These are phyloP conservation scores for Geum urbanum DNA, from an alignment of 306 rosid genomes.

Conservation along the genomic window DNA sequence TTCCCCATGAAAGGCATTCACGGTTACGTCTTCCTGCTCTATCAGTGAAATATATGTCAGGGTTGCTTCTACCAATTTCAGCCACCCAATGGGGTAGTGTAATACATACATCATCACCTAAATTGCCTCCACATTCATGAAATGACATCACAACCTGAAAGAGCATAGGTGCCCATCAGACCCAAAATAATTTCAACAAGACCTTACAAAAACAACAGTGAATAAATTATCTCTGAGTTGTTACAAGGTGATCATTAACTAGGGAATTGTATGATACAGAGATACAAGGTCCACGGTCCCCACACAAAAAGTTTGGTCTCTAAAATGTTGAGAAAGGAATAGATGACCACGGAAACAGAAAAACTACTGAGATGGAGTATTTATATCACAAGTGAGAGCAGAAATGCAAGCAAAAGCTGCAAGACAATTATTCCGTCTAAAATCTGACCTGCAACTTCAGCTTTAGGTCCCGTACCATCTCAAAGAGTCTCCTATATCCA, in stretches of 20 bases:
- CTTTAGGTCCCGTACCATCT: slow-evolving; percentile 77
- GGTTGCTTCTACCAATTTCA: slow-evolving; percentile 95
- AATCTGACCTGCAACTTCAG: slow-evolving; percentile 79
- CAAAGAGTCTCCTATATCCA: slow-evolving; percentile 93
- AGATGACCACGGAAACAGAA: neutral
- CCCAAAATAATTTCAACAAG: slow-evolving; percentile 24
- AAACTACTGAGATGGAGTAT: neutral
- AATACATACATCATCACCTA: slow-evolving; percentile 93
- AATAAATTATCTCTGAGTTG: neutral
- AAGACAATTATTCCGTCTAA: neutral
- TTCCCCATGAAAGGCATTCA: slow-evolving; percentile 98
- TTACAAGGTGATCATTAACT: neutral
- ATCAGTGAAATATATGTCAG: slow-evolving; percentile 90
- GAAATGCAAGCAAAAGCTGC: neutral
- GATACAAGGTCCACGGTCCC: neutral
- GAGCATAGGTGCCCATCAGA: slow-evolving; percentile 22
- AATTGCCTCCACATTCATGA: slow-evolving; percentile 98
- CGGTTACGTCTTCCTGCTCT: slow-evolving; percentile 95
- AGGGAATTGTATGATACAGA: neutral
- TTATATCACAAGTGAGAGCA: neutral
- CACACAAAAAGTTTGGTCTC: neutral
- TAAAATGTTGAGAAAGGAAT: neutral
- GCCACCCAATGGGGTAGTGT: slow-evolving; percentile 98
- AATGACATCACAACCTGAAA: slow-evolving; percentile 86
- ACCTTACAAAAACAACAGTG: slow-evolving; percentile 4